Base-by-base conservation (phyloP, 2,329 filamentous ascomycete species). In the Karstenula rhodostoma region DNA sequence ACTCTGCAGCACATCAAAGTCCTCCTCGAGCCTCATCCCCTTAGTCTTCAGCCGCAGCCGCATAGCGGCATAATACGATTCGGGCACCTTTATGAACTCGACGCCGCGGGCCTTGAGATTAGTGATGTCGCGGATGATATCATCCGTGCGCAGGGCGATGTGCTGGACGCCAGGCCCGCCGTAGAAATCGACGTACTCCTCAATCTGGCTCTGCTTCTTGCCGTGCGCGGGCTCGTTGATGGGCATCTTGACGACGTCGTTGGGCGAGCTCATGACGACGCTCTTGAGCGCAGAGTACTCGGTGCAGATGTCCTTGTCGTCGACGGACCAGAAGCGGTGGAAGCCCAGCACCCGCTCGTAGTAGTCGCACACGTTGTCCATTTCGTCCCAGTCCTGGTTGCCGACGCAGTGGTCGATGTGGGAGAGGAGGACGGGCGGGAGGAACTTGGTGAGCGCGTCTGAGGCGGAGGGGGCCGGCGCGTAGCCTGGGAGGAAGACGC, bases 321-420 rank as follows among this genome's bases (percentile, higher is more conserved):
- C 94, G 60, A 97, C 94, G 57, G 89, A 93, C 94, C 94, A 97
- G 89, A 97, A 97, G 67, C 94, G 92, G 83, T 97, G 93, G 86
- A 97, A 97, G 57, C 90, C 90, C 29, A 97, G 90, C 64, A 90
- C 91, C 64, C 89, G 87, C 82, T 97, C 94, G 82, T 97, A 98
- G 79, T 87, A 89, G 60, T 84, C 83, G 73, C 87, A 89, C 23
- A 84, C 81, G 50, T 81, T 80, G 58, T 89, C 85, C 86, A 98
- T 96, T 78, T 94, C 89, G 78, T 93, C 85, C 94, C 94, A 97
- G 79, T 93, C 90, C 83, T 97, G 94, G 83, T 98, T 97, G 67
- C 94, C 94, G 69, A 98, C 94, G 79, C 94, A 97, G 84, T 98
- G 94, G 81, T 98, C 94, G 80, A 98, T 93, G 68, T 88, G 88